A percentile compares a stretch with the other conserved stretches of the same genome.
phyloP scores from a whole-genome alignment of 2,329 filamentous ascomycete genomes.

The Fusarium gaditjirri region DNA sequence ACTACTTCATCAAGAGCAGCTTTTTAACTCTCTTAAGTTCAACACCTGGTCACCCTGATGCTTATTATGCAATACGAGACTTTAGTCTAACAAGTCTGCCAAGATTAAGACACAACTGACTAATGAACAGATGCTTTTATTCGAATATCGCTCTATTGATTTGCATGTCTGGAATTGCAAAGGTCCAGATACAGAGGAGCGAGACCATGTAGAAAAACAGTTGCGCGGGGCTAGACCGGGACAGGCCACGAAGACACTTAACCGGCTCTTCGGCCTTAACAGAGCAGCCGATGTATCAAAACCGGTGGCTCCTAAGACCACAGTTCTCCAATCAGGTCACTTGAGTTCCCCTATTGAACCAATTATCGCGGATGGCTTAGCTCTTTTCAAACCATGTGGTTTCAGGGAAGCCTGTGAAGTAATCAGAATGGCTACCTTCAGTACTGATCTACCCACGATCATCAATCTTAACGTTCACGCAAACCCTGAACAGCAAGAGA shows the following conservation, averaged over 20 bases:
- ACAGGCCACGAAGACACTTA: fast-evolving
- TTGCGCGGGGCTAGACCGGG: fast-evolving
- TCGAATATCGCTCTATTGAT: background rate
- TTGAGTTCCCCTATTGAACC: fast-evolving
- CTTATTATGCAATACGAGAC: fast-evolving
- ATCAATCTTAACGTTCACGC: fast-evolving
- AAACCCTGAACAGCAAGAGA: fast-evolving
- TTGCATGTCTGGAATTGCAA: background rate
- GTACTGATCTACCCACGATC: fast-evolving
- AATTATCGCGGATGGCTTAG: fast-evolving
- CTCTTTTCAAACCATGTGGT: fast-evolving
- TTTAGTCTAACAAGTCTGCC: fast-evolving
- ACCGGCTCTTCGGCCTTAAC: fast-evolving
- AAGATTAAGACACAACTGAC: fast-evolving
- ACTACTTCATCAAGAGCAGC: background rate
- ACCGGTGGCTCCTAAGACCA: fast-evolving
- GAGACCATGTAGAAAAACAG: background rate
- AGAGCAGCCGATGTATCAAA: fast-evolving
- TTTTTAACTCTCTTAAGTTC: fast-evolving
- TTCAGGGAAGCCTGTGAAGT: background rate
- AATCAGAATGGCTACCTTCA: fast-evolving
- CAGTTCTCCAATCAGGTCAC: fast-evolving
- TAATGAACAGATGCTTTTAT: fast-evolving
- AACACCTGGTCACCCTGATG: no score
- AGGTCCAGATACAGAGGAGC: no score